Percentiles rank a stretch among this genome's conserved stretches.
Conservation (phyloP, 352 stramenopile species). For the Phytopythium cucurbitacearum region DNA sequence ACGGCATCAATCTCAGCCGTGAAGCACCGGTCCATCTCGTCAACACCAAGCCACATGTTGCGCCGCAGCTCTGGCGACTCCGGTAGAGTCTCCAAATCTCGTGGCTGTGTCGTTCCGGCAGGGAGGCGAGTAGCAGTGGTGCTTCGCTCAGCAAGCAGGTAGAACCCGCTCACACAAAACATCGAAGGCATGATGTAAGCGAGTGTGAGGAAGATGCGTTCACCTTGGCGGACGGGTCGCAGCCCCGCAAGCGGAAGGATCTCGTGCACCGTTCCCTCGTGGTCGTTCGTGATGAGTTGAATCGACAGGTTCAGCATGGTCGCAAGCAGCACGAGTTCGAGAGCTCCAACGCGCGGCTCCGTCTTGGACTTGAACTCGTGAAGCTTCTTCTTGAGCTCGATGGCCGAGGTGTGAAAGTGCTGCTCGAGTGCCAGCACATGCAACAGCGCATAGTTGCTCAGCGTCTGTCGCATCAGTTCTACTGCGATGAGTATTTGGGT, state of each 20-base stretch:
- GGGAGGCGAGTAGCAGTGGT: not conserved
- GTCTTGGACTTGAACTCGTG: constrained; percentile 67
- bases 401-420: constrained; percentile 42
- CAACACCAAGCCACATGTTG: constrained; percentile 63
- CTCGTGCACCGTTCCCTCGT: constrained; percentile 57
- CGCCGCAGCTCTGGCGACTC: constrained; percentile 13
- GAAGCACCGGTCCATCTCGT: constrained; percentile 71
- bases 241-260: constrained; percentile 52
- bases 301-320: constrained; percentile 79
- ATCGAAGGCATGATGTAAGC: constrained; percentile 75
- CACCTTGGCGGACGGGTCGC: constrained; percentile 45
- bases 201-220: constrained; percentile 47
- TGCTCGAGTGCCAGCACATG: constrained; percentile 48
- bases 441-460: constrained; percentile 69
- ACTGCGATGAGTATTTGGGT: constrained; percentile 26
- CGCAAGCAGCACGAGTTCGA: constrained; percentile 67
- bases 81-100: constrained; percentile 10
- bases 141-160: constrained; percentile 43
- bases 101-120: not conserved
- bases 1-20: constrained; percentile 56
- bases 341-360: constrained; percentile 48
- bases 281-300: constrained; percentile 76
- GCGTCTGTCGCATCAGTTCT: constrained; percentile 49
- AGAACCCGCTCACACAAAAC: constrained; percentile 63
- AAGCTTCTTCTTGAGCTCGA: constrained; percentile 78